These are phyloP conservation scores for Hymenoscyphus linearis DNA, from an alignment of 2,329 filamentous ascomycete species.

Conservation along the genomic window DNA sequence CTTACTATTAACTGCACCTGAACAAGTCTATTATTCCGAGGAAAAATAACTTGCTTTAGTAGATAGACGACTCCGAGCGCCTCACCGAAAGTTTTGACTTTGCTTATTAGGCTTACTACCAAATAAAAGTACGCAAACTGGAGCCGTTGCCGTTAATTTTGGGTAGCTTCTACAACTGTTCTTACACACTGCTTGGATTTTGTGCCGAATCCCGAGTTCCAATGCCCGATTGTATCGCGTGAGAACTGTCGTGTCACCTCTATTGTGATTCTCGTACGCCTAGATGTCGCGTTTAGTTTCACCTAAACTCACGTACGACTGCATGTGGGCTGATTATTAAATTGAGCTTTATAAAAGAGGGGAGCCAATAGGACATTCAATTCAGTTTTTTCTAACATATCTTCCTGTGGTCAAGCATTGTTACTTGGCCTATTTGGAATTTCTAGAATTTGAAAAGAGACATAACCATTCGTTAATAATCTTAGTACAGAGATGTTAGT, in stretches of 20 bases:
- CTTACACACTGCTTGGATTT: not conserved
- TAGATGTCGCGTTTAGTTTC: not conserved
- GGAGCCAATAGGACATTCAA: not conserved
- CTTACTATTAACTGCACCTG: too few relatives aligned
- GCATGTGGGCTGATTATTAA: not conserved
- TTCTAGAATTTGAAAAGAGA: too few relatives aligned
- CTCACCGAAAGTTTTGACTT: too few relatives aligned
- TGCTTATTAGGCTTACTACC: too few relatives aligned
- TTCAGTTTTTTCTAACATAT: not conserved
- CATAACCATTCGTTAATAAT: too few relatives aligned
- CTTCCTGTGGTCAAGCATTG: not conserved
- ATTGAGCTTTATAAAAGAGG: not conserved
- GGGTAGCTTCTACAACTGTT: too few relatives aligned
- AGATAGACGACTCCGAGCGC: too few relatives aligned
- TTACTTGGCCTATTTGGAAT: not conserved
- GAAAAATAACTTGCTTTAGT: too few relatives aligned
- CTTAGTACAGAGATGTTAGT: too few relatives aligned
- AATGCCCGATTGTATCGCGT: not conserved
- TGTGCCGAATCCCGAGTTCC: not conserved
- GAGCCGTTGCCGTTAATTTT: too few relatives aligned
- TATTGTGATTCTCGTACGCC: not conserved
- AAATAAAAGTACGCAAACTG: too few relatives aligned
- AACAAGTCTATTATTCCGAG: too few relatives aligned
- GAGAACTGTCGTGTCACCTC: not conserved
- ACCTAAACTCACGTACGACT: not conserved